Evolutionary conservation across 176 grass and related monocot species (phyloP).

Genomic region (Cymbopogon citratus): DNA sequence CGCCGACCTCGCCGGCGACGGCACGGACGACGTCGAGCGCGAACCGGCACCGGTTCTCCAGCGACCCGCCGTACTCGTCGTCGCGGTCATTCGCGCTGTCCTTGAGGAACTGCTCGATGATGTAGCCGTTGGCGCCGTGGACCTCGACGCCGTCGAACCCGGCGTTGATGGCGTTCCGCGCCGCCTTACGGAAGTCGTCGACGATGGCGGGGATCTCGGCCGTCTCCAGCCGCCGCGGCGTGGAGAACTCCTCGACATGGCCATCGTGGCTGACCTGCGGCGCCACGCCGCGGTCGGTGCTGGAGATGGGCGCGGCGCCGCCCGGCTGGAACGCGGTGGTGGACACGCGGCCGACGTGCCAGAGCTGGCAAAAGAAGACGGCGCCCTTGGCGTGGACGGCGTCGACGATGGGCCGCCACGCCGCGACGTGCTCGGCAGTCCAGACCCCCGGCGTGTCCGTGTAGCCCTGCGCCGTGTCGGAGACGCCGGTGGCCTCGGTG

Average conservation of each 20-base stretch:
- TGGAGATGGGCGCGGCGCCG: constrained; percentile 43
- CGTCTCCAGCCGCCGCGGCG: constrained; percentile 17
- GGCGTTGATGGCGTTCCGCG: constrained; percentile 55
- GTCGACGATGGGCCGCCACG: constrained; percentile 45
- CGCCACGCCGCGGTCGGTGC: constrained; percentile 40
- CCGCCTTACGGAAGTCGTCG: constrained; percentile 50
- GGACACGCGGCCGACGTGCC: constrained; percentile 49
- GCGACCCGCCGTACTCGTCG: constrained; percentile 40
- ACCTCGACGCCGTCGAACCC: constrained; percentile 61
- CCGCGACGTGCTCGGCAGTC: constrained; percentile 41
- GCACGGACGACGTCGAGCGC: constrained; percentile 40
- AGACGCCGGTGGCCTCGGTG: constrained; percentile 46
- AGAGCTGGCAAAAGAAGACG: constrained; percentile 61
- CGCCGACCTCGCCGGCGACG: constrained; percentile 28
- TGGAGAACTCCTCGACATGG: constrained; percentile 6
- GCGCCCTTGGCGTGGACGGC: constrained; percentile 42
- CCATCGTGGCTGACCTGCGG: constrained; percentile 1
- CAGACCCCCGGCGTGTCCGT: constrained; percentile 42
- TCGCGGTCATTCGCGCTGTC: constrained; percentile 43
- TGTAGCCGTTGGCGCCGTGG: constrained; percentile 45
- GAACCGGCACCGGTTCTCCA: constrained; percentile 43
- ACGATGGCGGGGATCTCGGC: constrained; percentile 36
- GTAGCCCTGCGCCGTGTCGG: constrained; percentile 52
- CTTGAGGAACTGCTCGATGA: constrained; percentile 65
- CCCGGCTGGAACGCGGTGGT: constrained; percentile 41